Evolutionary conservation across 495 filamentous ascomycete genomes (phyloP).

Genomic region (Aspergillus leporis): DNA sequence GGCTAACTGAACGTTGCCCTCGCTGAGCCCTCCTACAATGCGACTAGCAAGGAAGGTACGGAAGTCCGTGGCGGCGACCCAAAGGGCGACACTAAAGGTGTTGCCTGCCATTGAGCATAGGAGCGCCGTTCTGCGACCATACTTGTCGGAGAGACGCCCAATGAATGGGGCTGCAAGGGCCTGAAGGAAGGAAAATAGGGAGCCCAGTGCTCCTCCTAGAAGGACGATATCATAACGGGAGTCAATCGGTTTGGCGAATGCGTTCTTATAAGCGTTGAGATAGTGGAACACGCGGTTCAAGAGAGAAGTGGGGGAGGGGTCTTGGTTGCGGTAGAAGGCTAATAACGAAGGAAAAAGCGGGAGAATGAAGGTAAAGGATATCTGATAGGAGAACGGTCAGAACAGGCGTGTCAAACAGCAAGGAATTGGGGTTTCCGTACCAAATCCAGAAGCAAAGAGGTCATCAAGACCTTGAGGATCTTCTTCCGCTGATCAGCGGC

Average conservation of each 20-base stretch:
- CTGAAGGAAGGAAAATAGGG: slow-evolving; percentile 90
- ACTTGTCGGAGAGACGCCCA: slow-evolving; percentile 80
- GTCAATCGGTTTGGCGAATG: slow-evolving; percentile 91
- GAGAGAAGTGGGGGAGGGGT: slow-evolving; percentile 58
- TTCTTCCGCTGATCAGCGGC: slow-evolving; percentile 62
- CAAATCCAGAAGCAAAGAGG: slow-evolving; percentile 69
- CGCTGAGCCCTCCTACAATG: slow-evolving; percentile 88
- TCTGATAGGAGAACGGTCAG: slow-evolving; percentile 40
- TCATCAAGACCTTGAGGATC: slow-evolving; percentile 78
- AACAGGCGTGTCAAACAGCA: background rate
- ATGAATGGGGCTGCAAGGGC: slow-evolving; percentile 92
- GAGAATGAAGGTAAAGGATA: slow-evolving; percentile 96
- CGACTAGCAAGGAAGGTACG: slow-evolving; percentile 91
- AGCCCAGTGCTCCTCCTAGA: slow-evolving; percentile 90
- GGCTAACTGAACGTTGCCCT: slow-evolving; percentile 96
- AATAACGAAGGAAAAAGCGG: slow-evolving; percentile 93
- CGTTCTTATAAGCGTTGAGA: slow-evolving; percentile 92
- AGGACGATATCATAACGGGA: slow-evolving; percentile 96
- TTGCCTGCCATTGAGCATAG: slow-evolving; percentile 95
- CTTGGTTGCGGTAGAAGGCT: slow-evolving; percentile 82
- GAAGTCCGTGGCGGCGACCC: slow-evolving; percentile 91
- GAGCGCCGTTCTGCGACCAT: slow-evolving; percentile 86
- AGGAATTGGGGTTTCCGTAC: slow-evolving; percentile 38
- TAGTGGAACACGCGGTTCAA: slow-evolving; percentile 77
- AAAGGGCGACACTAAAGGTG: slow-evolving; percentile 86